A percentile compares a stretch with the other conserved stretches of the same genome.
phyloP scores from a whole-genome alignment of 192 early-diverging fungal genomes.

The Umbelopsis sp. region DNA sequence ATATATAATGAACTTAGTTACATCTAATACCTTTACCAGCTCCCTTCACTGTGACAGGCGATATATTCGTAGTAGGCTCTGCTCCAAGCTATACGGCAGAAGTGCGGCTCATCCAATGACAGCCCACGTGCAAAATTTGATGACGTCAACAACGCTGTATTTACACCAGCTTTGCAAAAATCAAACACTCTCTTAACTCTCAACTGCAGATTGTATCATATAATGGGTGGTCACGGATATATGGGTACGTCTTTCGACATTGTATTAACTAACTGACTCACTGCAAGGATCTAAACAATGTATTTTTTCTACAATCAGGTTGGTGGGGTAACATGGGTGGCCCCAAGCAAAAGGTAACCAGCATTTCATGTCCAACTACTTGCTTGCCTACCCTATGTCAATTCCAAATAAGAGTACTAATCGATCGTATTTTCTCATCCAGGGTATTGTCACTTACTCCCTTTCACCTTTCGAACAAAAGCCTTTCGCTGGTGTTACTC shows the following conservation, averaged over 20 bases:
- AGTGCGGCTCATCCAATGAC: background rate
- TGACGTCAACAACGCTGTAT: constrained; percentile 9
- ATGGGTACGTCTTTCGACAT: constrained; percentile 16
- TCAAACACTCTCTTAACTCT: constrained; percentile 16
- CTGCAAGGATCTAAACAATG: background rate
- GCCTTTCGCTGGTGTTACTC: constrained; percentile 57
- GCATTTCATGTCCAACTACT: constrained; percentile 1
- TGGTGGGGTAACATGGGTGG: constrained; percentile 65
- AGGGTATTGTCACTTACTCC: constrained; percentile 59
- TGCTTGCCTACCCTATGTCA: background rate
- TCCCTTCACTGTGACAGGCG: too few species aligned
- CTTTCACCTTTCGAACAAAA: constrained; percentile 67
- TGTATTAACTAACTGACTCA: background rate
- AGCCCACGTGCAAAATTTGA: background rate
- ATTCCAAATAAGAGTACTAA: background rate
- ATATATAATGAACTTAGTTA: too few species aligned
- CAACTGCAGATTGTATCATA: constrained; percentile 15
- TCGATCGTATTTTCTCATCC: background rate
- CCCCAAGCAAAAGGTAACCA: constrained; percentile 48
- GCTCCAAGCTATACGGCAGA: too few species aligned
- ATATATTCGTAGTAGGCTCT: too few species aligned
- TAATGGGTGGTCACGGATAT: constrained; percentile 26
- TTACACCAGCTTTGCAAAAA: background rate
- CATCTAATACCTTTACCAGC: too few species aligned
- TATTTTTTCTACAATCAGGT: constrained; percentile 25